Base-by-base conservation (phyloP, 2,329 filamentous ascomycete species). In the Stemphylium vesicarium region DNA sequence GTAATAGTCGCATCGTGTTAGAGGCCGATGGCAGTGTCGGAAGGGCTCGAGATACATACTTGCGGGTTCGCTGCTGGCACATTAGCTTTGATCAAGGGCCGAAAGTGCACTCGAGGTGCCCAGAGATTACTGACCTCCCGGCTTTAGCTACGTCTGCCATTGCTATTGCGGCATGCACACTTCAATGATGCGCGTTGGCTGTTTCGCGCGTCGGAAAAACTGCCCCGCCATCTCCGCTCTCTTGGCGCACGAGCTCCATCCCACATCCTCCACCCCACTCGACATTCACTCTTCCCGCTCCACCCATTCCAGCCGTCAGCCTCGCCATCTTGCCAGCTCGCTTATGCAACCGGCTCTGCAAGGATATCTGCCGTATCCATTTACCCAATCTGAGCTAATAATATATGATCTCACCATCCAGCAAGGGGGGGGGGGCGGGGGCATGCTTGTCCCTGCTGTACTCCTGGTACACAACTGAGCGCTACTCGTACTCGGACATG, bases 1-100 rank as follows among this genome's bases (percentile, higher is more conserved):
- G 38, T 84, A 72, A 55, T 75, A 76, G 72, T 80, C n/a, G 42
- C 42, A 36, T 36, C 76, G 20, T 49, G 51, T 54, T 15, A 54
- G 51, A 45, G 46, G 41, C 9, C 15, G 32, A 56, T 55, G 16
- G 45, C 31, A 15, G 26, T n/a, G 11, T 31, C 7, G 18, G 24
- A 18, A 32, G 24, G 18, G 5, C 7, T 31, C n/a, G 33, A 47
- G 32, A 15, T 13, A 18, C 46, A 43, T 54, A 54, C 51, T 54
- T 22, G 49, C 51, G 29, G 51, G 46, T 20, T 50, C 52, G 42
- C 52, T 55, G 32, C 16, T 39, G 22, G 24, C 18, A 24, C 9
- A n/a, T 55, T 42, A 55, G 47, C 31, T 46, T 12, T 26, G 2
- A 22, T 22, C 11, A 24, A 12, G 12, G 32, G 15, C 5, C 4